phyloP scores from a whole-genome alignment of 495 filamentous ascomycete genomes.

The Penicillium egyptiacum region DNA sequence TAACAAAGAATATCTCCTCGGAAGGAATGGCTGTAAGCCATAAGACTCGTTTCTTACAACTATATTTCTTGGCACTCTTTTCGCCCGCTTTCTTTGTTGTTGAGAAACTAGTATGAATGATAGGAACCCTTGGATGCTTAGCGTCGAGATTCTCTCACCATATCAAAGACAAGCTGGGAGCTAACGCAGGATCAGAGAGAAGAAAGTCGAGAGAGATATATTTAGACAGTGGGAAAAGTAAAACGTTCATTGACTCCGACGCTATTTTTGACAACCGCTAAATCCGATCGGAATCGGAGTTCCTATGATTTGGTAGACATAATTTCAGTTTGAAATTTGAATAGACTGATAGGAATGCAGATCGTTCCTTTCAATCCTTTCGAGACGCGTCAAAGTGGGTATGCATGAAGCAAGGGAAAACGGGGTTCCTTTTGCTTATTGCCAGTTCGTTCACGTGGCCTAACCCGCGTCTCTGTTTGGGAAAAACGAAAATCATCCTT shows the following conservation, averaged over 20 bases:
- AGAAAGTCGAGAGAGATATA: neutral
- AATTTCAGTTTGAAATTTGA: no score
- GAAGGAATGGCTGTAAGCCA: neutral
- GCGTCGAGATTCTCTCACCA: neutral
- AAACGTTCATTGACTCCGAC: neutral
- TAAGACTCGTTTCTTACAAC: neutral
- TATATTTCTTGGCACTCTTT: neutral
- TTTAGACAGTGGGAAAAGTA: neutral
- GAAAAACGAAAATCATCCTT: neutral
- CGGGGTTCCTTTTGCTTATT: no score
- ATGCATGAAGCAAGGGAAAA: no score
- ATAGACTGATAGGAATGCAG: no score
- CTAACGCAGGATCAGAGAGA: neutral
- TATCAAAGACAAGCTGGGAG: neutral
- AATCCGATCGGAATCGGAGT: no score
- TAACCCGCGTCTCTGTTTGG: neutral
- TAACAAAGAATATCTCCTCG: neutral
- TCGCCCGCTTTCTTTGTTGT: neutral
- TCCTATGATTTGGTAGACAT: no score
- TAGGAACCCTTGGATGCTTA: neutral
- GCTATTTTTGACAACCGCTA: no score
- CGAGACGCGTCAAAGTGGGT: no score
- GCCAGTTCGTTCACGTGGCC: neutral
- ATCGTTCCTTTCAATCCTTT: no score
- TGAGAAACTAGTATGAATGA: neutral